Base-by-base conservation (phyloP, 208 protist species). In the Giardia muris region DNA sequence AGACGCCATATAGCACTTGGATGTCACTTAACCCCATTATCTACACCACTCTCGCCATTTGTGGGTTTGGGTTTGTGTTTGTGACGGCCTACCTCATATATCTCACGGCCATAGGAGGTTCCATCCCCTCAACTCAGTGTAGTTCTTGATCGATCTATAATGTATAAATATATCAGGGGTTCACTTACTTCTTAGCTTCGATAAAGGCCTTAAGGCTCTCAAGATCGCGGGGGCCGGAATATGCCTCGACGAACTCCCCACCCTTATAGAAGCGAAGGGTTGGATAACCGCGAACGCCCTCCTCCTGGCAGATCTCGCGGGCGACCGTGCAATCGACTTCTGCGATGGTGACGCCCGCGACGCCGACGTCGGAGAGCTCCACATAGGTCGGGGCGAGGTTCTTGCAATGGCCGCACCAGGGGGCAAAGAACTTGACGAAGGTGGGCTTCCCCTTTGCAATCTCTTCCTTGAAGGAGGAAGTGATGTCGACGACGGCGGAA, bases 341-440 rank as follows among this genome's bases (percentile, higher is more conserved):
- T 1, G 48, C 92, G 47, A 93, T 48, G 43, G 57, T 39, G 1
- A 91, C 0, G 30, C 57, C 57, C 30, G 10, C 87, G 19, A n/a
- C 46, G 3, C 67, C 0, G 3, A 90, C 19, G 2, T 87, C 46
- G 1, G 89, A 10, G 76, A 92, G 1, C 4, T 87, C 43, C 4
- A 89, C 92, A 19, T 46, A 93, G 22, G 47, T 87, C 4, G 92
- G 92, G 46, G 89, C 67, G 43, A 93, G 67, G 0, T 10, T 42
- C 87, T 93, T 92, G 57, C 92, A 93, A 44, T 93, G 92, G 43
- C 92, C 92, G 76, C 92, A 93, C 92, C 92, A 93, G 46, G 92
- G 92, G 0, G 92, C 92, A 57, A 87, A 93, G 39, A 92, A 93
- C 43, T 93, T 93, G 3, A 92, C 87, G 4, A 93, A 45, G 0